Evolutionary conservation across 2,329 filamentous ascomycete genomes (phyloP), one percentile per base, ranked within the genome.

Genomic region (Ophiostoma angusticollis): DNA sequence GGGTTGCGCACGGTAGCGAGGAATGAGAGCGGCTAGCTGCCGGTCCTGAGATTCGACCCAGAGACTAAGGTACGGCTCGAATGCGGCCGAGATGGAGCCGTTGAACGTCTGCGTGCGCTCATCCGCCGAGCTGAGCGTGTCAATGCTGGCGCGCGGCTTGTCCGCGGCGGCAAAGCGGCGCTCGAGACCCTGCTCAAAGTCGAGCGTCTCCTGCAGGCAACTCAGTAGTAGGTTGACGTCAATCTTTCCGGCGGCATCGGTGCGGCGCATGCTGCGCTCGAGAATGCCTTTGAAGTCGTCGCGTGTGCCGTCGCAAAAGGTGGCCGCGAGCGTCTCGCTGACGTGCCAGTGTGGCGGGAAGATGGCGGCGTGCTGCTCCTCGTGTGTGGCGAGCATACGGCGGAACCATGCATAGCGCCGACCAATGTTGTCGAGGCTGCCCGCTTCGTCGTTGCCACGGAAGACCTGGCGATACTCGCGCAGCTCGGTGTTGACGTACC

Each of bases 11-110:
- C 82, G 84, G 59, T 96, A 96, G 55, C 78, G 85, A 0, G 86
- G 86, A 47, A 98, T 84, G 60, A 96, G 76, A 7, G 68, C 61
- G 6, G 85, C 80, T 42, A 96, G 67, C 51, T 93, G 80, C 58
- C 78, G 89, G 59, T 95, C 89, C 58, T 96, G 91, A 9, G 85
- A 89, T 44, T 96, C 89, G 2, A 98, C 86, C 91, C 91, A 98
- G 4, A 98, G 65, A 55, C 85, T 94, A 47, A 98, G 70, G 57
- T 96, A 98, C 1, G 91, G 91, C 60, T 96, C 91, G 53, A 98
- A 98, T 1, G 91, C 91, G 45, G 93, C 85, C 0, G 91, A 96
- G 44, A 98, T 94, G 4, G 84, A 80, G 40, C 93, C 85, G 40
- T 84, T 81, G 57, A 95, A 95, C 40, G 74, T 79, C 16, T 83